Base-by-base conservation (phyloP, 2,329 filamentous ascomycete species). In the Fusarium bulbicola region DNA sequence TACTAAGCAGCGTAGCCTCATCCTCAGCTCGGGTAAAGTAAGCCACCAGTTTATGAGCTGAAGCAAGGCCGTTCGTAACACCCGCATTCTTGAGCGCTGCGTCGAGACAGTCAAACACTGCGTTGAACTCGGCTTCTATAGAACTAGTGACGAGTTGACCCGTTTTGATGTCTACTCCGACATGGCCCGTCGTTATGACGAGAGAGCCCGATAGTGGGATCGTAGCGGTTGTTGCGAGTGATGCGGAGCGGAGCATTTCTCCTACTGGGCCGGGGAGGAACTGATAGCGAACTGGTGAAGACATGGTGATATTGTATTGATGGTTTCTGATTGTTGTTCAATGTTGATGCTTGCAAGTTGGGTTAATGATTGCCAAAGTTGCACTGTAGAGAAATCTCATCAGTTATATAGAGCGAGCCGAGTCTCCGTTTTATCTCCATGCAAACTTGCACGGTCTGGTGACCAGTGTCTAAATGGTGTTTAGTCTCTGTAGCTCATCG, bases 11-110 rank as follows among this genome's bases (percentile, higher is more conserved):
- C 0, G 14, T 28, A 6, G 14, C 34, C 20, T 54, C 50, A 14
- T 54, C 24, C 2, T 28, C 50, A n/a, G 34, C 50, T 14, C 34
- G 20, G 6, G 34, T 40, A 5, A 54, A 54, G 7, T 40, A 54
- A n/a, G 32, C 50, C 20, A 54, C 34, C 15, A 54, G 11, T 3
- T 54, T 40, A 1, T 54, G 50, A 14, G 34, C 34, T 7, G 34
- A n/a, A 3, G 5, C 34, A 0, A 54, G 50, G 1, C 50, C 50
- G 0, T 6, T 18, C 4, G 34, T 3, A 10, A 30, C 34, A 0
- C 34, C 34, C 2, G 34, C 50, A 16, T 54, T 39, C 34, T 28
- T 40, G 7, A 54, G 24, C 0, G 34, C 34, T 30, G 24, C 34
- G 2, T 54, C 24, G 7, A 54, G 34, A 0, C 34, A 54, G 14